Conservation (phyloP, 1,284 basidiomycete genomes). For the Trichosporon inkin region DNA sequence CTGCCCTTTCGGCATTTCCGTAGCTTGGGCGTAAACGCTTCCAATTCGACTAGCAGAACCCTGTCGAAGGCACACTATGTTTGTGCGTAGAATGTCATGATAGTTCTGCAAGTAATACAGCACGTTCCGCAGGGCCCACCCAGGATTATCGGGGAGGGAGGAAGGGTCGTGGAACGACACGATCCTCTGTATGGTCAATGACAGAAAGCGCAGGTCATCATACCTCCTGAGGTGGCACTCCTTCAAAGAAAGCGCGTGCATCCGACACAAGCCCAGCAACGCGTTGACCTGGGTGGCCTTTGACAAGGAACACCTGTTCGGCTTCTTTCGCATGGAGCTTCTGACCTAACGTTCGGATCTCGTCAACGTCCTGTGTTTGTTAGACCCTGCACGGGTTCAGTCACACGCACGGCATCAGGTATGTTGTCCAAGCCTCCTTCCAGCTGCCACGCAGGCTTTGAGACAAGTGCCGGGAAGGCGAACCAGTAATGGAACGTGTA, state of each 20-base stretch:
- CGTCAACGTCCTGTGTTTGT: slow-evolving; percentile 31
- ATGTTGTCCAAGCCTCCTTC: slow-evolving; percentile 28
- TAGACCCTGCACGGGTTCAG: not conserved
- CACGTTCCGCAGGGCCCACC: slow-evolving; percentile 92
- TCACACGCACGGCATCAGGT: slow-evolving; percentile 21
- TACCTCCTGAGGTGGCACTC: slow-evolving; percentile 51
- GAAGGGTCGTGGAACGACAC: slow-evolving; percentile 86
- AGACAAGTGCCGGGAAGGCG: slow-evolving; percentile 83
- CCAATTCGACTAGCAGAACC: slow-evolving; percentile 30
- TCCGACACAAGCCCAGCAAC: slow-evolving; percentile 58
- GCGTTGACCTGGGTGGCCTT: slow-evolving; percentile 28
- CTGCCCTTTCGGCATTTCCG: not conserved
- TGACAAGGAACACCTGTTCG: slow-evolving; percentile 26
- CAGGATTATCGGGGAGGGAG: slow-evolving; percentile 68
- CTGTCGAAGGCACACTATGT: slow-evolving; percentile 68
- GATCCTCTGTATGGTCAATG: slow-evolving; percentile 53
- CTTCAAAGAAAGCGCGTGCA: slow-evolving; percentile 58
- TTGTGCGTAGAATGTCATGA: slow-evolving; percentile 57
- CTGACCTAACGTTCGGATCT: slow-evolving; percentile 17
- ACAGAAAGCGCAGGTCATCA: slow-evolving; percentile 18
- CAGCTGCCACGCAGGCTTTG: slow-evolving; percentile 83
- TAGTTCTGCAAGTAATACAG: slow-evolving; percentile 67
- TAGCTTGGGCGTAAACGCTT: not conserved
- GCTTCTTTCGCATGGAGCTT: not conserved
- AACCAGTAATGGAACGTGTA: slow-evolving; percentile 99